Conservation (phyloP, 306 rosid genomes). For the Citrullus colocynthis region DNA sequence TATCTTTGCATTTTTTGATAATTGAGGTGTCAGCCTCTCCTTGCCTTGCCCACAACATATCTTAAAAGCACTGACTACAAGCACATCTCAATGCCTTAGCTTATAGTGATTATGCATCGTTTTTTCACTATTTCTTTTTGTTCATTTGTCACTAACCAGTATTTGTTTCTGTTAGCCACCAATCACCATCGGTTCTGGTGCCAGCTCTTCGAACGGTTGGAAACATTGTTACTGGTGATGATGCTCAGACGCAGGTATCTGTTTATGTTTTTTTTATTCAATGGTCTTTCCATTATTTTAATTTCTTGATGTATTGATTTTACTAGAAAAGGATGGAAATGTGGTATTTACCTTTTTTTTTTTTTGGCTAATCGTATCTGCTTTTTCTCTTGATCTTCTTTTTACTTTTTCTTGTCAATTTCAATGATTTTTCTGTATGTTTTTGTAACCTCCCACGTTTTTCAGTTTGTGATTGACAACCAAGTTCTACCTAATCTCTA, state of each 20-base stretch:
- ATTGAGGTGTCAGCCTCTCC: not conserved
- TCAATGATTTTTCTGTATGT: not conserved
- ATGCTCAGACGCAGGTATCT: conserved; percentile 52
- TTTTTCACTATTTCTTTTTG: not conserved
- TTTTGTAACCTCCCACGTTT: not conserved
- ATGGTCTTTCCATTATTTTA: not conserved
- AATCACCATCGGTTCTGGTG: conserved; percentile 37
- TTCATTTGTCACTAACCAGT: not conserved
- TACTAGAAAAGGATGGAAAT: not conserved
- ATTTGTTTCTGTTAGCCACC: conserved; percentile 33
- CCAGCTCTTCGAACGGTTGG: conserved; percentile 59
- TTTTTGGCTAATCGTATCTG: not conserved
- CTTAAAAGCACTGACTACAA: not conserved
- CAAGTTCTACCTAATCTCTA: conserved; percentile 37
- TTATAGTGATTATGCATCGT: not conserved
- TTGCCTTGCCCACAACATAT: not conserved
- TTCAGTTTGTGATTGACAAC: conserved; percentile 44
- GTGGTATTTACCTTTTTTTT: not conserved
- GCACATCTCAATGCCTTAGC: not conserved
- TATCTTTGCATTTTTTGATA: not conserved
- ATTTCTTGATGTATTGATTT: not conserved
- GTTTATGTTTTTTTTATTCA: not conserved
- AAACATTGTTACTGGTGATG: conserved; percentile 54
- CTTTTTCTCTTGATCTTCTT: not conserved
- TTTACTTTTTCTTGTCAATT: not conserved